Conservation (phyloP, 192 early-diverging fungal genomes). For the Dispira simplex region DNA sequence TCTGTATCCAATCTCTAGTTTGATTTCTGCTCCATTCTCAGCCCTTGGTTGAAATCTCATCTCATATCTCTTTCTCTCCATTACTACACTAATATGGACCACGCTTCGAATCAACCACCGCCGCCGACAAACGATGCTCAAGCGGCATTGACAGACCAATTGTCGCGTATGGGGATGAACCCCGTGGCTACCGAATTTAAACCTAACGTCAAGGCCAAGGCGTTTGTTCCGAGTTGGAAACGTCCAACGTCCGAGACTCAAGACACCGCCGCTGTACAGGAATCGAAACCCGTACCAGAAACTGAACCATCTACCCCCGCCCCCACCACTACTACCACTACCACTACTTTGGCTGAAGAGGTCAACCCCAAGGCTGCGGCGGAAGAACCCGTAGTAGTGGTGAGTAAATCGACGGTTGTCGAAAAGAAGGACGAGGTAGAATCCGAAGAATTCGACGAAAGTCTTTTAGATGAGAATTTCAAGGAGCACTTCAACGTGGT, state of each 20-base stretch:
- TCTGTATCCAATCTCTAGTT: too few relatives aligned
- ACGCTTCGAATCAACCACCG: too few relatives aligned
- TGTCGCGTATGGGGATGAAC: slow-evolving; percentile 33
- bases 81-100: too few relatives aligned
- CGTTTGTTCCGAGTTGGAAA: slow-evolving; percentile 49
- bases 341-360: slow-evolving; percentile 16
- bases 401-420: slow-evolving; percentile 16
- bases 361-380: slow-evolving; percentile 19
- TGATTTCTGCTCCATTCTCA: too few relatives aligned
- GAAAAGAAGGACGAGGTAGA: slow-evolving; percentile 16
- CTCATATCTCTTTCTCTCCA: too few relatives aligned
- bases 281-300: slow-evolving; percentile 13
- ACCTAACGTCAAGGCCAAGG: slow-evolving; percentile 45
- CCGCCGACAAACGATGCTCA: slow-evolving; percentile 9
- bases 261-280: too few relatives aligned
- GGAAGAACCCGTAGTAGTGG: slow-evolving; percentile 17
- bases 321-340: slow-evolving; percentile 14
- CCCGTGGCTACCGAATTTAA: slow-evolving; percentile 46
- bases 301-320: slow-evolving; percentile 8
- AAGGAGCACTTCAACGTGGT: slow-evolving; percentile 97
- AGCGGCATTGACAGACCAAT: slow-evolving; percentile 29
- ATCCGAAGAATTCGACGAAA: slow-evolving; percentile 39
- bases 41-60: too few relatives aligned
- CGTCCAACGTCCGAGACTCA: slow-evolving; percentile 10
- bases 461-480: slow-evolving; percentile 49